phyloP scores from a whole-genome alignment of 805 yeast species.

The Teunomyces panamensis region DNA sequence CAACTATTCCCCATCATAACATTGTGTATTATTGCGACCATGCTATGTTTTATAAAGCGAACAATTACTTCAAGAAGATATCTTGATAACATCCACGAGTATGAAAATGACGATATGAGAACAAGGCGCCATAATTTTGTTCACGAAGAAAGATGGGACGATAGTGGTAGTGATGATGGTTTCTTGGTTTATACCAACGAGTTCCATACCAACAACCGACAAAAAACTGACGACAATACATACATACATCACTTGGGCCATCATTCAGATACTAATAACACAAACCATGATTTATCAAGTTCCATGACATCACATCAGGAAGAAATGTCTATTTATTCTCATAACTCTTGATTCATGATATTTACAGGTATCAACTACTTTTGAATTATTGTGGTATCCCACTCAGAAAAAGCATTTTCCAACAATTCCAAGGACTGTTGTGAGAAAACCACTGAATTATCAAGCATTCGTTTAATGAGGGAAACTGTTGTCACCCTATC shows the following conservation, averaged over 20 bases:
- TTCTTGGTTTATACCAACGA: slow-evolving; percentile 43
- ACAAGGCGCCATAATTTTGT: slow-evolving; percentile 13
- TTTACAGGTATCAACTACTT: slow-evolving; percentile 4
- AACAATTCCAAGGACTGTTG: slow-evolving; percentile 4
- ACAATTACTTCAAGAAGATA: slow-evolving; percentile 52
- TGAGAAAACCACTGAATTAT: slow-evolving; percentile 7
- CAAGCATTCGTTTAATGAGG: not conserved
- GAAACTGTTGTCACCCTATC: not conserved
- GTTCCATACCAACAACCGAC: slow-evolving; percentile 24
- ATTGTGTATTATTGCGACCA: slow-evolving; percentile 59
- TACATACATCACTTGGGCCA: not conserved
- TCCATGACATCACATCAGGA: not conserved
- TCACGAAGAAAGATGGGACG: slow-evolving; percentile 11
- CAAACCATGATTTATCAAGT: not conserved
- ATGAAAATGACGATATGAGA: slow-evolving; percentile 35
- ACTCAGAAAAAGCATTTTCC: not conserved
- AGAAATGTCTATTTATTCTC: not conserved
- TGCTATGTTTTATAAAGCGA: slow-evolving; percentile 71
- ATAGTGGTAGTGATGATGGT: slow-evolving; percentile 40
- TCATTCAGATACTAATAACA: not conserved
- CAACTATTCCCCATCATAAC: slow-evolving; percentile 66
- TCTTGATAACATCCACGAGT: slow-evolving; percentile 28
- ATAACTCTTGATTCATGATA: not conserved
- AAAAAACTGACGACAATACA: not conserved
- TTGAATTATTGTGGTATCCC: slow-evolving; percentile 3